Base-by-base conservation (phyloP, 208 protist species). In the Crithidia thermophila region DNA sequence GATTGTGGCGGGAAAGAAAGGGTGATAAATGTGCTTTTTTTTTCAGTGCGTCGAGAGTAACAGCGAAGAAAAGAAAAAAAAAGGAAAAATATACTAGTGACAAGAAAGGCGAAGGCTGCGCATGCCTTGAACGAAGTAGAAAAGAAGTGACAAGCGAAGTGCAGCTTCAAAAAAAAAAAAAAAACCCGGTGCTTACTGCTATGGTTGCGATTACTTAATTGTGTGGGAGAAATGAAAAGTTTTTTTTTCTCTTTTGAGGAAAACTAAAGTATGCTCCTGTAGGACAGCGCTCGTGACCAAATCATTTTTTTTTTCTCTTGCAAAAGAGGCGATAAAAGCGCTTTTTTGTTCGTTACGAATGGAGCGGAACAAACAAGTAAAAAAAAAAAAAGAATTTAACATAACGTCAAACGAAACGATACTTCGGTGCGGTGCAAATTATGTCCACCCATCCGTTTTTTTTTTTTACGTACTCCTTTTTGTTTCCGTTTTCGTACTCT, bases 221-320 rank as follows among this genome's bases (percentile, higher is more conserved):
- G n/a, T 46, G 18, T 58, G 18, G 16, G 6, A 39, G 30, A 34
- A n/a, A 37, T 28, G 64, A 57, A 39, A 57, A 5, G 42, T 40
- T 55, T 40, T 13, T 36, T 56, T 65, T 47, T 62, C 55, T 60
- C 45, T 71, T 40, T 2, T 58, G 20, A 16, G 36, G 30, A 31
- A 18, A 18, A 13, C 45, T 64, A 42, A 21, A 27, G n/a, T 43
- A 55, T 21, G 52, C 20, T 18, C 9, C 23, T 16, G 14, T 18
- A 7, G 14, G 18, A 20, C 7, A 28, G n/a, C 7, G 14, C 10
- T 49, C 10, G 9, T n/a, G 20, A 11, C 55, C 21, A 31, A 31
- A 8, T 14, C 11, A 30, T 23, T 53, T 20, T 33, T 37, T 56
- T 2, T 56, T 31, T 31, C 16, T n/a, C 36, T 37, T 34, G n/a